Evolutionary conservation across 495 filamentous ascomycete genomes (phyloP).

Genomic region (Penicillium simplicissimum): DNA sequence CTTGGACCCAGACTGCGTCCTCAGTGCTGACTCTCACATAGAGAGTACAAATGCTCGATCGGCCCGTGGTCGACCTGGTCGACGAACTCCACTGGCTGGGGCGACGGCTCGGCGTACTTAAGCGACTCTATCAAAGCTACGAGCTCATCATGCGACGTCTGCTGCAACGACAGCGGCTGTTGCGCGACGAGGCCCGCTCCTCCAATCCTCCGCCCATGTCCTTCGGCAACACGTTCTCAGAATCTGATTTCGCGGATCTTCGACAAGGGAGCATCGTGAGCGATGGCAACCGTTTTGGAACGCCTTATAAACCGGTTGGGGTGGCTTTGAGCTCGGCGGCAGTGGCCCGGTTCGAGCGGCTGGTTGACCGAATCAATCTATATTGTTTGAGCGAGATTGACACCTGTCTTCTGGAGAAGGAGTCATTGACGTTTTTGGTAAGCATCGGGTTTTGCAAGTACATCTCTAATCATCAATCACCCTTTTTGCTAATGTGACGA

Average conservation of each 20-base stretch:
- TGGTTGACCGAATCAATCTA: slow-evolving; percentile 73
- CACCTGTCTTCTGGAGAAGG: slow-evolving; percentile 76
- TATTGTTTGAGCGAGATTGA: slow-evolving; percentile 81
- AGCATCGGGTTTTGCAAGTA: slow-evolving; percentile 2
- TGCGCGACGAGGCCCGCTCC: slow-evolving; percentile 39
- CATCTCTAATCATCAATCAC: no score
- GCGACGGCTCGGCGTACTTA: slow-evolving; percentile 63
- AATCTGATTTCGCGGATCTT: slow-evolving; percentile 32
- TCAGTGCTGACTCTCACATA: slow-evolving; percentile 23
- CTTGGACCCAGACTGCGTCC: not conserved
- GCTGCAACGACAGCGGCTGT: slow-evolving; percentile 53
- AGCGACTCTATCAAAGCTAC: slow-evolving; percentile 78
- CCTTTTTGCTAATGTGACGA: not conserved
- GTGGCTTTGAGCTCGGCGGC: slow-evolving; percentile 64
- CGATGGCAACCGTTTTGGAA: slow-evolving; percentile 20
- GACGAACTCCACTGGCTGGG: slow-evolving; percentile 73
- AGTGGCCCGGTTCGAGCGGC: slow-evolving; percentile 70
- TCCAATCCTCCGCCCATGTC: slow-evolving; percentile 22
- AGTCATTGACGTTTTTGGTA: slow-evolving; percentile 71
- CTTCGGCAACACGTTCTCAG: slow-evolving; percentile 30
- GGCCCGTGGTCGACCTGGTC: slow-evolving; percentile 62
- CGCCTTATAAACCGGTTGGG: slow-evolving; percentile 47
- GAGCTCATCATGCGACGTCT: slow-evolving; percentile 74
- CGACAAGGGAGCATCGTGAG: slow-evolving; percentile 32
- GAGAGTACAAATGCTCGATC: slow-evolving; percentile 59